phyloP scores from a whole-genome alignment of 495 filamentous ascomycete genomes.

The Aspergillus cavernicola region DNA sequence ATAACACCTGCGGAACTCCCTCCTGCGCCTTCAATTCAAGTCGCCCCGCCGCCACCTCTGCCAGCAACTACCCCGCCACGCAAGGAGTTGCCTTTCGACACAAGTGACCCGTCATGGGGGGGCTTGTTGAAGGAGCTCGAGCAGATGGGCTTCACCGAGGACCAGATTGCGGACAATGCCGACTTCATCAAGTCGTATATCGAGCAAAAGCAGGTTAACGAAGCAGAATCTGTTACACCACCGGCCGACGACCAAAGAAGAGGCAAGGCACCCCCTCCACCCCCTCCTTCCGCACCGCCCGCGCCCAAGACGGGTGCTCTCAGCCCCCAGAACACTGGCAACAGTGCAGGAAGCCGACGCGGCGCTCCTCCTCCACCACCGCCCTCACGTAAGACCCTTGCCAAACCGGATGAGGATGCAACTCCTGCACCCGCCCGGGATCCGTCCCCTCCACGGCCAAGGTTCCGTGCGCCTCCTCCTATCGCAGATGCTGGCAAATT shows the following conservation, averaged over 20 bases:
- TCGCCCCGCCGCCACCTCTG: constrained; percentile 47
- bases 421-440: constrained; percentile 44
- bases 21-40: constrained; percentile 43
- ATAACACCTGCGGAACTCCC: constrained; percentile 48
- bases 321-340: constrained; percentile 66
- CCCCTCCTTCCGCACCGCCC: constrained; percentile 56
- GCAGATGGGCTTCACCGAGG: constrained; percentile 85
- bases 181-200: constrained; percentile 95
- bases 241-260: constrained; percentile 40
- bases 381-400: constrained; percentile 62
- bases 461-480: constrained; percentile 80
- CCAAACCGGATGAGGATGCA: constrained; percentile 50
- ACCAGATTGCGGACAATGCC: constrained; percentile 86
- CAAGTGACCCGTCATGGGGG: constrained; percentile 78
- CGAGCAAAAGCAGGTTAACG: constrained; percentile 66
- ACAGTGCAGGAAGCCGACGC: constrained; percentile 56
- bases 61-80: constrained; percentile 28
- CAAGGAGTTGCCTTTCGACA: constrained; percentile 68
- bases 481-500: constrained; percentile 83
- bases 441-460: constrained; percentile 47
- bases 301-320: constrained; percentile 44
- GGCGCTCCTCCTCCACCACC: constrained; percentile 83
- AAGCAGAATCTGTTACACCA: constrained; percentile 29
- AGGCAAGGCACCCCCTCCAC: constrained; percentile 53
- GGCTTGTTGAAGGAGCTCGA: constrained; percentile 78